A percentile compares a stretch with the other conserved stretches of the same genome.
Evolutionary conservation across 345 rosid species (phyloP).

Genomic region (Syzygium aqueum): DNA sequence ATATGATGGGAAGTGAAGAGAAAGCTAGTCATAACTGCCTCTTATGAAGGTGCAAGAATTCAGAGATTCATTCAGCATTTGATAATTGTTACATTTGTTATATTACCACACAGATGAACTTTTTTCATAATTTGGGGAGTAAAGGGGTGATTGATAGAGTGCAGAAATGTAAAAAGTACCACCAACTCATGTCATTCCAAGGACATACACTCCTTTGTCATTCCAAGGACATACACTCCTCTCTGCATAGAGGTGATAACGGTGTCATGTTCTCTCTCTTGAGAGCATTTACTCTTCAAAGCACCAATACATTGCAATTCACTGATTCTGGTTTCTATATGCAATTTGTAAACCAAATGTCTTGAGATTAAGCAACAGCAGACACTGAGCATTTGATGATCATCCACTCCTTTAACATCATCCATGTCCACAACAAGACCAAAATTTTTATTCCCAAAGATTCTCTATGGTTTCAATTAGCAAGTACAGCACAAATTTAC

Average conservation of each 20-base stretch:
- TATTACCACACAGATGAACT: not conserved
- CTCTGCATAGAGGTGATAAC: not conserved
- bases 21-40: not conserved
- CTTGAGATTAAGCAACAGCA: not conserved
- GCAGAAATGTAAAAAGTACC: not conserved
- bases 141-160: not conserved
- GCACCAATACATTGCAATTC: not conserved
- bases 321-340: not conserved
- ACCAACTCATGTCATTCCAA: not conserved
- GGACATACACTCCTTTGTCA: not conserved
- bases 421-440: not conserved
- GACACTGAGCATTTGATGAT: not conserved
- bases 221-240: not conserved
- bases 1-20: not conserved
- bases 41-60: not conserved
- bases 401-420: not conserved
- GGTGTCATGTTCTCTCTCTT: not conserved
- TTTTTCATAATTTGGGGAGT: not conserved
- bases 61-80: not conserved
- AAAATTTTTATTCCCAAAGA: not conserved
- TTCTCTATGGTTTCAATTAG: not conserved
- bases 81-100: not conserved
- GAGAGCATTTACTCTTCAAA: not conserved
- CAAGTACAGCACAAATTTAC: not conserved
- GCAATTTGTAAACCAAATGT: not conserved